Percentiles rank a stretch among this genome's conserved stretches.
Evolutionary conservation across 768 basidiomycete genomes (phyloP).

Genomic region (Suillus alpinus): DNA sequence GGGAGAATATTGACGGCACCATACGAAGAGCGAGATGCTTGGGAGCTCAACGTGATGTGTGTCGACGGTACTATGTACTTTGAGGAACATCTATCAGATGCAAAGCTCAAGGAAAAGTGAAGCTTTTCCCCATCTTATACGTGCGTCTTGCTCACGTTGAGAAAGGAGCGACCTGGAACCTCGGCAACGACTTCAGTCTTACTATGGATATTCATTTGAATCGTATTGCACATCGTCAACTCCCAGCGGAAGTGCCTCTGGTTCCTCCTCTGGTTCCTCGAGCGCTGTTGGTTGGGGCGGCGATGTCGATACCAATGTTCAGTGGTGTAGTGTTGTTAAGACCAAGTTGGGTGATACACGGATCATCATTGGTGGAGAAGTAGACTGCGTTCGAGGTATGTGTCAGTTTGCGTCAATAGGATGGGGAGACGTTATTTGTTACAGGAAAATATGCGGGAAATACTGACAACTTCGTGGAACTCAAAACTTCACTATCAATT

Average conservation of each 20-base stretch:
- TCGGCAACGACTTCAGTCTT: conserved; percentile 60
- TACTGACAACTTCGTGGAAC: conserved; percentile 73
- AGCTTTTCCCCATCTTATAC: conserved; percentile 15
- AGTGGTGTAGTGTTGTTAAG: conserved; percentile 89
- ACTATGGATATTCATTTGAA: conserved; percentile 89
- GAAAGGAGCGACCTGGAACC: conserved; percentile 64
- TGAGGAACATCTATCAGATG: conserved; percentile 67
- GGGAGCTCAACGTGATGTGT: conserved; percentile 83
- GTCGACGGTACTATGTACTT: conserved; percentile 69
- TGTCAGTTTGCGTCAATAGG: background rate
- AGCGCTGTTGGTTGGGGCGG: conserved; percentile 61
- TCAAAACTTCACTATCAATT: conserved; percentile 82
- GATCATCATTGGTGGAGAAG: conserved; percentile 83
- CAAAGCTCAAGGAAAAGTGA: conserved; percentile 62
- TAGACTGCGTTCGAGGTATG: conserved; percentile 82
- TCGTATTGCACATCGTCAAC: conserved; percentile 69
- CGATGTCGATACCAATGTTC: conserved; percentile 83
- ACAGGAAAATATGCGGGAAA: conserved; percentile 59
- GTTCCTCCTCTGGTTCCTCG: conserved; percentile 34
- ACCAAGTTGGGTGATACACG: conserved; percentile 74
- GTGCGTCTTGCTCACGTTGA: conserved; percentile 4
- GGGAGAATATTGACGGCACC: conserved; percentile 77
- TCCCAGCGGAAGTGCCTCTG: conserved; percentile 25
- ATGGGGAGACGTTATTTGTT: background rate
- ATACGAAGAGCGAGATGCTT: conserved; percentile 77